These are phyloP conservation scores for Phaffia tasmanica DNA, from an alignment of 768 basidiomycete species.

Conservation along the genomic window DNA sequence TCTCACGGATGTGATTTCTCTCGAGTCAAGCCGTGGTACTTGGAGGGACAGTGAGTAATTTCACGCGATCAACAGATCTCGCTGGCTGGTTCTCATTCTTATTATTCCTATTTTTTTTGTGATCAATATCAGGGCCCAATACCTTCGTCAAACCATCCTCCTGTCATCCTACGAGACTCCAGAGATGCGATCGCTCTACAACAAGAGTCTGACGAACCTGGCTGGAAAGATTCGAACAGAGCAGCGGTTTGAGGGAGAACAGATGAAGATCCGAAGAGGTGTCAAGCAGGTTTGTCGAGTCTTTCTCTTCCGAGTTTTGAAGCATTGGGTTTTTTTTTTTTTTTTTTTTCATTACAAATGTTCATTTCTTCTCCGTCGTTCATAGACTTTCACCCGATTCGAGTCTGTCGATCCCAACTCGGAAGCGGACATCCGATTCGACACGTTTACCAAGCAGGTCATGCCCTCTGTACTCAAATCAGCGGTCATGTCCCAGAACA, in stretches of 20 bases:
- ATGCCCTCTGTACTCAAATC: constrained; percentile 76
- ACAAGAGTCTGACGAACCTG: constrained; percentile 63
- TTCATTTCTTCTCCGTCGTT: neutral
- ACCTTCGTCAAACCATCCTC: constrained; percentile 80
- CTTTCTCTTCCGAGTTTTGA: neutral
- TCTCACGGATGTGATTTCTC: constrained; percentile 92
- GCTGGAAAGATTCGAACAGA: constrained; percentile 69
- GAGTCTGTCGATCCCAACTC: constrained; percentile 58
- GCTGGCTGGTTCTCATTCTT: constrained; percentile 8
- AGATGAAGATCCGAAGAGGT: constrained; percentile 59
- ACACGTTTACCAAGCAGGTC: constrained; percentile 76
- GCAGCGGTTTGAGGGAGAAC: constrained; percentile 56
- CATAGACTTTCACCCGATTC: constrained; percentile 61
- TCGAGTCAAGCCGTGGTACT: constrained; percentile 93
- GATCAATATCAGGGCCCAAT: constrained; percentile 50
- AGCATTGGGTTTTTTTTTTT: neutral
- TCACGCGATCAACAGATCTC: neutral
- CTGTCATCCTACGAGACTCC: constrained; percentile 80
- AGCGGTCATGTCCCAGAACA: constrained; percentile 82
- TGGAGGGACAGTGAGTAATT: constrained; percentile 72
- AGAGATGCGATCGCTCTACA: constrained; percentile 71
- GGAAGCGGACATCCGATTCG: constrained; percentile 77
- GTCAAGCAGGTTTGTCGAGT: constrained; percentile 56
- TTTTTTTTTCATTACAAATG: neutral
- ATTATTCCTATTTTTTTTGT: neutral